Evolutionary conservation across 2,329 filamentous ascomycete species (phyloP).

Genomic region (Pseudohalonectria lignicola): DNA sequence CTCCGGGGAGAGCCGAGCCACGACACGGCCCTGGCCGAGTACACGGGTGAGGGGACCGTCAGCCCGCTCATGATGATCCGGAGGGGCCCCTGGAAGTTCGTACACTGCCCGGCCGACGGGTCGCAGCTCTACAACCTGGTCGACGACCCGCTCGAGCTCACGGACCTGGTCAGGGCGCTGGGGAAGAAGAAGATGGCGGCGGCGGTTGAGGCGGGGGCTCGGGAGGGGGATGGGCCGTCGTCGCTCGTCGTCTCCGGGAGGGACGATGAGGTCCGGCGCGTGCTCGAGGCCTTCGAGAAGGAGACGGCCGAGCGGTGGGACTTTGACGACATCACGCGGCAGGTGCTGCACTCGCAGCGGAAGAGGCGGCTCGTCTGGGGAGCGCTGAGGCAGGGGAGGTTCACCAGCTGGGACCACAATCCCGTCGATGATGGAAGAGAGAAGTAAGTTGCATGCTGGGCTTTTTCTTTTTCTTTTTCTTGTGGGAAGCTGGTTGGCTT

Average conservation of each 20-base stretch:
- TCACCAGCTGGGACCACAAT: conserved; percentile 79
- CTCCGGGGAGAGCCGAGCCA: conserved; percentile 47
- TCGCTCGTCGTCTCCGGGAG: conserved; percentile 21
- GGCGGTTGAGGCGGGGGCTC: conserved; percentile 13
- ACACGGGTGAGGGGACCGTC: conserved; percentile 86
- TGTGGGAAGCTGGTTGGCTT: background rate
- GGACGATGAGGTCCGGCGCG: conserved; percentile 32
- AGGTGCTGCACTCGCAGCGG: conserved; percentile 69
- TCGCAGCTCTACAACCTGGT: conserved; percentile 76
- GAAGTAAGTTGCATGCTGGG: conserved; percentile 49
- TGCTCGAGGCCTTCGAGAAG: conserved; percentile 56
- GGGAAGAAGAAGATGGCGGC: conserved; percentile 17
- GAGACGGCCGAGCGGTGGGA: conserved; percentile 74
- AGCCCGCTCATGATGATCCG: conserved; percentile 91
- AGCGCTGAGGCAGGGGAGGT: conserved; percentile 64
- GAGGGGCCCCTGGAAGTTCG: conserved; percentile 81
- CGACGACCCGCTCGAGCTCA: conserved; percentile 64
- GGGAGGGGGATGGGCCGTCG: no score
- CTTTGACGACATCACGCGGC: conserved; percentile 62
- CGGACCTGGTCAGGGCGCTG: conserved; percentile 51
- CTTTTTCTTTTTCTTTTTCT: background rate
- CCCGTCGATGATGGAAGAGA: conserved; percentile 58
- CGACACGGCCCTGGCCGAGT: conserved; percentile 89
- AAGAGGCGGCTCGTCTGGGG: conserved; percentile 69
- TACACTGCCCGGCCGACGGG: conserved; percentile 73